Evolutionary conservation across 2,329 filamentous ascomycete genomes (phyloP).

Genomic region (Emmonsiellopsis sp.): DNA sequence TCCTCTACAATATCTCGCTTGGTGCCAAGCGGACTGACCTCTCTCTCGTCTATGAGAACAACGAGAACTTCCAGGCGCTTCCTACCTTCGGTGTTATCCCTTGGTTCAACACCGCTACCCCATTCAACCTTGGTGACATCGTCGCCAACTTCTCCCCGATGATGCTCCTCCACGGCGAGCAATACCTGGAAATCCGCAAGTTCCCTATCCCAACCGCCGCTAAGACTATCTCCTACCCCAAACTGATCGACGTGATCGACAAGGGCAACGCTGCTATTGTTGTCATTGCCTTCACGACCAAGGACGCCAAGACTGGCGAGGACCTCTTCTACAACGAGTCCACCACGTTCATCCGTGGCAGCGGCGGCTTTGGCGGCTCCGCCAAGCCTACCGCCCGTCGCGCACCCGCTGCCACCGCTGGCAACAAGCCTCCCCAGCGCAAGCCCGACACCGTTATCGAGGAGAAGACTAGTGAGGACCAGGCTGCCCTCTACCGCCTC

Average conservation of each 20-base stretch:
- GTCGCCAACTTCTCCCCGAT: conserved; percentile 95
- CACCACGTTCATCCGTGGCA: conserved; percentile 85
- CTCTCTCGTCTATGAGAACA: conserved; percentile 78
- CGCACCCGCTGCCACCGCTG: conserved; percentile 68
- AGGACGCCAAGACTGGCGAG: conserved; percentile 75
- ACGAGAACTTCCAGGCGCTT: conserved; percentile 85
- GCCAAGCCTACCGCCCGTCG: conserved; percentile 59
- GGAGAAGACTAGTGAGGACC: conserved; percentile 77
- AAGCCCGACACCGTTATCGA: conserved; percentile 74
- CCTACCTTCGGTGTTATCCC: conserved; percentile 96
- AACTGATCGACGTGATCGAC: conserved; percentile 88
- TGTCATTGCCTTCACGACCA: conserved; percentile 70
- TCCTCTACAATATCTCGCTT: conserved; percentile 91
- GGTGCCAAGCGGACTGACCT: conserved; percentile 87
- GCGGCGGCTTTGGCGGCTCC: conserved; percentile 79
- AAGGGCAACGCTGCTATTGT: conserved; percentile 86
- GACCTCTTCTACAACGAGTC: conserved; percentile 95
- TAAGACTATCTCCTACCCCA: conserved; percentile 64
- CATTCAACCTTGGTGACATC: conserved; percentile 71
- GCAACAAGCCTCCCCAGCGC: conserved; percentile 69
- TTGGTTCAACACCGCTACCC: conserved; percentile 73
- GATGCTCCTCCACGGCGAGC: conserved; percentile 98
- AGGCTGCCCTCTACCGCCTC: conserved; percentile 86
- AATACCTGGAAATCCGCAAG: conserved; percentile 90
- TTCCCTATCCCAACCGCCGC: conserved; percentile 83